Evolutionary conservation across 345 rosid genomes (phyloP).

Genomic region (Gossypium sturtianum): DNA sequence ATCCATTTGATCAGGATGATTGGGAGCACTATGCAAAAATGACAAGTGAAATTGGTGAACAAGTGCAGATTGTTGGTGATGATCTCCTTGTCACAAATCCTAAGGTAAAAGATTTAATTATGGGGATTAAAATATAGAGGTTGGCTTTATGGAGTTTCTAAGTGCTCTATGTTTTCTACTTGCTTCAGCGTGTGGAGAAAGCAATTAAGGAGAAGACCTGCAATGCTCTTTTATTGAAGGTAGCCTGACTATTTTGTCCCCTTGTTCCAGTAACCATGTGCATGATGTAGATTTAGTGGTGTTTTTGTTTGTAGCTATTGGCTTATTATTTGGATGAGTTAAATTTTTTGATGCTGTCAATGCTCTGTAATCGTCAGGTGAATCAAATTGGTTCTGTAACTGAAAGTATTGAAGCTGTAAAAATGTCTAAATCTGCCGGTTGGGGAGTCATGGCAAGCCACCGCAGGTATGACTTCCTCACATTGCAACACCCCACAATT

Average conservation of each 20-base stretch:
- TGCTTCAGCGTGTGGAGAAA: slow-evolving; percentile 50
- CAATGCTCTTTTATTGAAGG: slow-evolving; percentile 59
- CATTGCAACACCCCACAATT: not conserved
- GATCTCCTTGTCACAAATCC: slow-evolving; percentile 73
- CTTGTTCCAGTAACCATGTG: not conserved
- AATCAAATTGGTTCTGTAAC: slow-evolving; percentile 54
- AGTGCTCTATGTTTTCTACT: not conserved
- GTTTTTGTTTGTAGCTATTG: not conserved
- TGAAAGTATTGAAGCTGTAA: slow-evolving; percentile 53
- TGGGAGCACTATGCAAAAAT: slow-evolving; percentile 57
- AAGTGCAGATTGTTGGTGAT: slow-evolving; percentile 69
- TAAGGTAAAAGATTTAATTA: slow-evolving; percentile 29
- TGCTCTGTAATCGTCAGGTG: slow-evolving; percentile 25
- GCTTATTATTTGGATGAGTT: not conserved
- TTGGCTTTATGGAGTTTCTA: not conserved
- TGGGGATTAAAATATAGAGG: not conserved
- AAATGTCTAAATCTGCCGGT: slow-evolving; percentile 46
- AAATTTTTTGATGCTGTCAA: not conserved
- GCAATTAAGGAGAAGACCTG: slow-evolving; percentile 42
- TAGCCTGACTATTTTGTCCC: slow-evolving; percentile 3
- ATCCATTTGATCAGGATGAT: slow-evolving; percentile 73
- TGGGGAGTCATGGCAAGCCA: slow-evolving; percentile 63
- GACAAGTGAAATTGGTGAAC: slow-evolving; percentile 49
- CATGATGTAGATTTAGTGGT: not conserved
- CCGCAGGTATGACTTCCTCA: slow-evolving; percentile 22